Conservation (phyloP, 2,329 filamentous ascomycete genomes). For the Colletotrichum karsti region DNA sequence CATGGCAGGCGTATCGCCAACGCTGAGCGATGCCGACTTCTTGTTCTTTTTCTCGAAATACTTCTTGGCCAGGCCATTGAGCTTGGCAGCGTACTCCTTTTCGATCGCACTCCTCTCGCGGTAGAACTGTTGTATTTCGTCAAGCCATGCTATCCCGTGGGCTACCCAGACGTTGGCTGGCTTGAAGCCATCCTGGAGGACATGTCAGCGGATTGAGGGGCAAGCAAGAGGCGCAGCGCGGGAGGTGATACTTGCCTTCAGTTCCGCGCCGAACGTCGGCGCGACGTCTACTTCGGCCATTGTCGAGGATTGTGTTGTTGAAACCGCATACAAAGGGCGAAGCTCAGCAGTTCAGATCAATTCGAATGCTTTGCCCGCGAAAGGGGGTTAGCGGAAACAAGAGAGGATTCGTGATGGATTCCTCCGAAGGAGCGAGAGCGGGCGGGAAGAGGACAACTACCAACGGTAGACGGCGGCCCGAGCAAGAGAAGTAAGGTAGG, state of each 20-base stretch:
- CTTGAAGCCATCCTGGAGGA: constrained; percentile 88
- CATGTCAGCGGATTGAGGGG: constrained; percentile 27
- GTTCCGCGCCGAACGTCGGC: constrained; percentile 90
- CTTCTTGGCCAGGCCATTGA: constrained; percentile 89
- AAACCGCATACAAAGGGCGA: constrained; percentile 18
- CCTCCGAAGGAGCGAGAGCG: constrained; percentile 21
- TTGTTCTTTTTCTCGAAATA: constrained; percentile 97
- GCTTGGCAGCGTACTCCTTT: constrained; percentile 93
- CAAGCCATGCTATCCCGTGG: constrained; percentile 91
- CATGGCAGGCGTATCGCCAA: constrained; percentile 91
- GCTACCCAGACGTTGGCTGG: constrained; percentile 91
- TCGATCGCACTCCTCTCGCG: constrained; percentile 93
- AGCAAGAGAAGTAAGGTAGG: constrained; percentile 13
- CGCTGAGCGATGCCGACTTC: constrained; percentile 87
- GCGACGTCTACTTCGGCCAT: constrained; percentile 87
- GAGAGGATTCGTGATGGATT: constrained; percentile 7
- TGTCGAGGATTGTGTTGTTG: neutral
- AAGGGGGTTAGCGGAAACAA: neutral
- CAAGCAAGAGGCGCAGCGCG: neutral
- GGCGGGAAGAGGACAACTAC: constrained; percentile 16
- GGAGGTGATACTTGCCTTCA: constrained; percentile 80
- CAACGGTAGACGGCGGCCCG: constrained; percentile 22
- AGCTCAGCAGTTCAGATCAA: neutral
- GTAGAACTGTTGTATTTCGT: constrained; percentile 97
- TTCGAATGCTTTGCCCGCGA: neutral